Base-by-base conservation (phyloP, 2,329 filamentous ascomycete genomes). In the Arthrinium puccinioides region DNA sequence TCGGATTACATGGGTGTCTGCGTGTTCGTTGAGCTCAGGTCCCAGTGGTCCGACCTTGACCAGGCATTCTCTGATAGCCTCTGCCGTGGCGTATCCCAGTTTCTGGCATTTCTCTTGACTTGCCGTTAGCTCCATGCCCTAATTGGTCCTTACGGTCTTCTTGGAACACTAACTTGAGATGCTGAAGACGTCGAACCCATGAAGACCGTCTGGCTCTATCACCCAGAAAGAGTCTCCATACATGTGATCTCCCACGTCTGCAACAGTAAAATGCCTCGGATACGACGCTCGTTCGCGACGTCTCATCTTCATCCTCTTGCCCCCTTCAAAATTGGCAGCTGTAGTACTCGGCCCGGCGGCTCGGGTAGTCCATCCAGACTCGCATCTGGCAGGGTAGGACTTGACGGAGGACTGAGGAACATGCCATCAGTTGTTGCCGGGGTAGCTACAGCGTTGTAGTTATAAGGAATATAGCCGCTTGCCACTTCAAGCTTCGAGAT, bases 221-320 rank as follows among this genome's bases (percentile, higher is more conserved):
- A 50, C 36, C 43, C 46, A 48, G 9, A 43, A 40, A 20, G 42
- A 37, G 8, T 44, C 35, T 6, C 39, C 21, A 11, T 15, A 14
- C 26, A 43, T 38, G 28, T 49, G 42, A 29, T 47, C 38, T 9
- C 41, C 44, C 6, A 50, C 41, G 6, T 37, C 30, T 9, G 41
- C 37, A 9, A 42, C 31, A 8, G 39, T 39, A 10, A 41, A 40
- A 30, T 48, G 30, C 26, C 19, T 18, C 18, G 34, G 18, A 28
- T 36, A 27, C 5, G n/a, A n/a, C n/a, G n/a, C n/a, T n/a, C n/a
- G n/a, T n/a, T n/a, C n/a, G n/a, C n/a, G n/a, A n/a, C n/a, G n/a
- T n/a, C n/a, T n/a, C n/a, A n/a, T n/a, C n/a, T n/a, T n/a, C n/a
- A n/a, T n/a, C n/a, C n/a, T n/a, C n/a, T n/a, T n/a, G n/a, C n/a